These are phyloP conservation scores for Simplicillium aogashimaense DNA, from an alignment of 2,329 filamentous ascomycete species.

Conservation along the genomic window DNA sequence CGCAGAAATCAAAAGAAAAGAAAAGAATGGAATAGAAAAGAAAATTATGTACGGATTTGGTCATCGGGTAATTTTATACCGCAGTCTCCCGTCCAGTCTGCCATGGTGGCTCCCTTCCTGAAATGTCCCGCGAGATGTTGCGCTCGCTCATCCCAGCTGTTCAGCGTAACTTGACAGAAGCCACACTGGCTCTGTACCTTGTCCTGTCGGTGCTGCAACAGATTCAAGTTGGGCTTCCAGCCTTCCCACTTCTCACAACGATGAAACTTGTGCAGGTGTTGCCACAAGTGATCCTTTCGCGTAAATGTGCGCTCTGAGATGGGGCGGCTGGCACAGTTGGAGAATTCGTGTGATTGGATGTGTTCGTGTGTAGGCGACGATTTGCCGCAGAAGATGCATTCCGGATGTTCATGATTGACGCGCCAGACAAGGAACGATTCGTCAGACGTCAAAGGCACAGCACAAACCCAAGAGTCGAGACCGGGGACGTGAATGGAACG, in stretches of 20 bases:
- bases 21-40: background rate
- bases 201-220: conserved; percentile 20
- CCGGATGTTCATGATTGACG: conserved; percentile 30
- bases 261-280: conserved; percentile 31
- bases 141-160: conserved; percentile 17
- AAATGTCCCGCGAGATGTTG: conserved; percentile 19
- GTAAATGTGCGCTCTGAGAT: conserved; percentile 30
- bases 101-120: conserved; percentile 17
- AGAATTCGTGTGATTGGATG: conserved; percentile 28
- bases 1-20: too few relatives aligned
- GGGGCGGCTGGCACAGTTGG: conserved; percentile 37
- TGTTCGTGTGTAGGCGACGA: conserved; percentile 22
- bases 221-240: conserved; percentile 33
- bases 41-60: background rate
- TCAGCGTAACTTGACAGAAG: conserved; percentile 15
- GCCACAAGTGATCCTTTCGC: conserved; percentile 31
- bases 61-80: conserved; percentile 3
- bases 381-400: conserved; percentile 29
- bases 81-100: conserved; percentile 4
- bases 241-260: conserved; percentile 32
- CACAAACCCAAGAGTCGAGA: conserved; percentile 38
- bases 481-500: conserved; percentile 36
- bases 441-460: conserved; percentile 21
- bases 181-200: conserved; percentile 16
- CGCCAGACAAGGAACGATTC: conserved; percentile 36